phyloP scores from a whole-genome alignment of 495 filamentous ascomycete genomes.

The Chlorociboria aeruginascens region DNA sequence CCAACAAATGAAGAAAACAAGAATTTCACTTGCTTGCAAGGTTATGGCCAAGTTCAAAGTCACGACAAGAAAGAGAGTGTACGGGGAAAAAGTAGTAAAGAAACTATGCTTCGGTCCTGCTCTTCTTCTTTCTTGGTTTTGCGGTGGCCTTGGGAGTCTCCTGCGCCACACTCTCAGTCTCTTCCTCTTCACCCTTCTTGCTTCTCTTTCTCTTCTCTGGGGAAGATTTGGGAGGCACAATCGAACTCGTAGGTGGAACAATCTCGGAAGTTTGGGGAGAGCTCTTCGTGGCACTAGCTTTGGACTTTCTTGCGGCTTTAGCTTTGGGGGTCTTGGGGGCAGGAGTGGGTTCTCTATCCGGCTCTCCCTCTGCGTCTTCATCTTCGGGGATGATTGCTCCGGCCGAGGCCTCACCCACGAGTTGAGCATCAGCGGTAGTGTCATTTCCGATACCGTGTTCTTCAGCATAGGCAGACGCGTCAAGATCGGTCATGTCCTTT shows the following conservation, averaged over 20 bases:
- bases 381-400: constrained; percentile 32
- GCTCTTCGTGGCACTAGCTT: constrained; percentile 23
- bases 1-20: too few species aligned
- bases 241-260: constrained; percentile 17
- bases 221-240: constrained; percentile 17
- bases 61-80: background rate
- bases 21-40: too few species aligned
- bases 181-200: constrained; percentile 31
- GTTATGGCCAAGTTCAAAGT: too few species aligned
- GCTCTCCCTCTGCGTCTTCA: constrained; percentile 42
- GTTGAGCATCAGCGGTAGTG: constrained; percentile 11
- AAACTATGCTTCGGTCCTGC: constrained; percentile 14
- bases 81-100: background rate
- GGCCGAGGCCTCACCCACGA: constrained; percentile 29
- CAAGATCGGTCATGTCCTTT: constrained; percentile 47
- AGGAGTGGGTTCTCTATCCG: constrained; percentile 42
- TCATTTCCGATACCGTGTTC: constrained; percentile 30
- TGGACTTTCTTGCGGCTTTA: constrained; percentile 35
- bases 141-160: constrained; percentile 35
- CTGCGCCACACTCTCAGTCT: constrained; percentile 28
- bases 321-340: constrained; percentile 29
- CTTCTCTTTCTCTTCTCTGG: constrained; percentile 23
- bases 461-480: constrained; percentile 45
- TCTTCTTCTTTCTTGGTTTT: constrained; percentile 20
- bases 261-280: constrained; percentile 23